These are phyloP conservation scores for Sarcodon sp. DNA, from an alignment of 768 basidiomycete species.

Conservation along the genomic window DNA sequence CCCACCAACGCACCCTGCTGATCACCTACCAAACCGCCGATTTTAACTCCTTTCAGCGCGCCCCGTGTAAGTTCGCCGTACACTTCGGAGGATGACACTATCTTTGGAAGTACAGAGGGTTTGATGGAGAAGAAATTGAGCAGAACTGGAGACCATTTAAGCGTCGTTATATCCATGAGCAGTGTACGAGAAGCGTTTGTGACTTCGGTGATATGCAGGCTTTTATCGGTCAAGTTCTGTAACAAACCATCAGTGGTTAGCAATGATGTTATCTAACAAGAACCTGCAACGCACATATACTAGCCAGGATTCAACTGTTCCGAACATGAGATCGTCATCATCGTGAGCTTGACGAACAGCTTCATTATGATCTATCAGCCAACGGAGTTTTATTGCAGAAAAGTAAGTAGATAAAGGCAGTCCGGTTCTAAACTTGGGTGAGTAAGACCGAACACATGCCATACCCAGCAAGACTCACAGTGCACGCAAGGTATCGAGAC, in stretches of 20 bases:
- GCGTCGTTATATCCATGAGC: slow-evolving; percentile 69
- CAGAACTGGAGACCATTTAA: slow-evolving; percentile 75
- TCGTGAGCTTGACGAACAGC: slow-evolving; percentile 72
- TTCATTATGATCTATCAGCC: slow-evolving; percentile 87
- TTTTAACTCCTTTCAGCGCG: slow-evolving; percentile 59
- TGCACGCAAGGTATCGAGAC: slow-evolving; percentile 46
- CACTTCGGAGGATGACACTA: slow-evolving; percentile 87
- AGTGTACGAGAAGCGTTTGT: slow-evolving; percentile 97
- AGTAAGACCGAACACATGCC: background rate
- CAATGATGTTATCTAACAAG: background rate
- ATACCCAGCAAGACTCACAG: slow-evolving; percentile 35
- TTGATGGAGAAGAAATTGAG: slow-evolving; percentile 82
- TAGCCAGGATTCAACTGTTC: slow-evolving; percentile 97
- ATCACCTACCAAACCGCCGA: slow-evolving; percentile 93
- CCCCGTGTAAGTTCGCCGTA: slow-evolving; percentile 72
- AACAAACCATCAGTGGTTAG: background rate
- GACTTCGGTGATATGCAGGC: slow-evolving; percentile 80
- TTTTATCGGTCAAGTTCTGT: slow-evolving; percentile 72
- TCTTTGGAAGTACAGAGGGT: slow-evolving; percentile 63
- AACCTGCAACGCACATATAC: slow-evolving; percentile 48
- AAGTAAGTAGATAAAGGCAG: slow-evolving; percentile 97
- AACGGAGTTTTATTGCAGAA: slow-evolving; percentile 89
- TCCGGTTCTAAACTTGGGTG: slow-evolving; percentile 48
- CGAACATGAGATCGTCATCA: slow-evolving; percentile 73
- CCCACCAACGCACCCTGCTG: slow-evolving; percentile 96